Evolutionary conservation across 2,329 filamentous ascomycete genomes (phyloP).

Genomic region (Sporothrix humicola): DNA sequence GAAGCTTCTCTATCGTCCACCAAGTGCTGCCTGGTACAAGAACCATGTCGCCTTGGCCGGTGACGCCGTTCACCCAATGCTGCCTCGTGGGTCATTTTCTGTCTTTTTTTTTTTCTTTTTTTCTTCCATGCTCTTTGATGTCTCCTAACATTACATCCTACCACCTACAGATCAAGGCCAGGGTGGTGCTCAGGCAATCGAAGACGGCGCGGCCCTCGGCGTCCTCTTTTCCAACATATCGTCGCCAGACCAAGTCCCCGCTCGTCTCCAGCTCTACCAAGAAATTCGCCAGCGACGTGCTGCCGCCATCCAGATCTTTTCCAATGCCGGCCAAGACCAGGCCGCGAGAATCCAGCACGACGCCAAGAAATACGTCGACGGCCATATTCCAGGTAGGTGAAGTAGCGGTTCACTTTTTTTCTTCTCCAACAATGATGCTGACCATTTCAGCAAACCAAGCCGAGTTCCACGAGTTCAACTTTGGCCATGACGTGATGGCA

Average conservation of each 20-base stretch:
- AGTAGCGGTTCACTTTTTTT: background rate
- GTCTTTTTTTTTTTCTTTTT: too few species aligned
- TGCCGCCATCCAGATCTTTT: background rate
- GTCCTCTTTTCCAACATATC: background rate
- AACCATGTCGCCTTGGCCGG: background rate
- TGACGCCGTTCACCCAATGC: background rate
- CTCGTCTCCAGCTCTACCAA: background rate
- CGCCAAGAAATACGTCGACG: conserved; percentile 9
- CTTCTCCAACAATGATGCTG: too few species aligned
- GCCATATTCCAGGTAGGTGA: background rate
- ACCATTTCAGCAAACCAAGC: background rate
- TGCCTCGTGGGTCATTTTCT: background rate
- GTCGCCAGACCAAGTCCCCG: background rate
- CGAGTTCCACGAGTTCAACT: conserved; percentile 13
- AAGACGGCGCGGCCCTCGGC: background rate
- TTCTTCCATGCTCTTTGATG: too few species aligned
- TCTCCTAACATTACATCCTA: too few species aligned
- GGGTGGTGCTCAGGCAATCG: background rate
- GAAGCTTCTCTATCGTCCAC: background rate
- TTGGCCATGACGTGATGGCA: background rate
- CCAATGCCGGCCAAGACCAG: background rate
- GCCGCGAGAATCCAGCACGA: background rate
- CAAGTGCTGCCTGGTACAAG: background rate
- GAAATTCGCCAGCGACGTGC: background rate
- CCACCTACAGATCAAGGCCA: background rate